phyloP scores from a whole-genome alignment of 179 eudicot species.

The Pouteria campechiana region DNA sequence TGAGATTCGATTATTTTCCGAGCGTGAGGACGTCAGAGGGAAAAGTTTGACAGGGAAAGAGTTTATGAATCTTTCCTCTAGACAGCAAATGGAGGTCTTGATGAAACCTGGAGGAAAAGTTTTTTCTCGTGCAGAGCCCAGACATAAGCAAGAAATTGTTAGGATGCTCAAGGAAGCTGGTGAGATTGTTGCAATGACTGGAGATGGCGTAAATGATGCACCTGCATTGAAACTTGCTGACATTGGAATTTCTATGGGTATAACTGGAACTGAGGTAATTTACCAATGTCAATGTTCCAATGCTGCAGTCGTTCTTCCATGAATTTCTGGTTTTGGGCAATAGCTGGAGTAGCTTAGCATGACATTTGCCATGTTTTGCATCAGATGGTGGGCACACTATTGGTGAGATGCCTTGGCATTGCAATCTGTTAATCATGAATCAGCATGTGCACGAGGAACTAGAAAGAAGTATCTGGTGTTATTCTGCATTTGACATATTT shows the following conservation, averaged over 20 bases:
- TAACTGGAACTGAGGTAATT: conserved; percentile 88
- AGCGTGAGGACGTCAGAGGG: conserved; percentile 36
- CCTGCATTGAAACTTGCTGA: conserved; percentile 89
- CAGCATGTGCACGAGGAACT: too few relatives aligned
- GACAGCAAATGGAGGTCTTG: conserved; percentile 40
- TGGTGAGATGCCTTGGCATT: too few relatives aligned
- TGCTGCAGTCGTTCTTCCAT: background rate
- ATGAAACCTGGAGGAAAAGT: conserved; percentile 60
- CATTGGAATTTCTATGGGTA: conserved; percentile 94
- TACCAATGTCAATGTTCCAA: too few relatives aligned
- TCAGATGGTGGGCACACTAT: too few relatives aligned
- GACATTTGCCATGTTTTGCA: too few relatives aligned
- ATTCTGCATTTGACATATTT: too few relatives aligned
- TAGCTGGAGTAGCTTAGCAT: too few relatives aligned
- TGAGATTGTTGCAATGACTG: conserved; percentile 92
- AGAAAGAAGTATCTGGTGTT: too few relatives aligned
- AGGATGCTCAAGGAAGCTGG: conserved; percentile 73
- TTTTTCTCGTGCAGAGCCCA: conserved; percentile 89
- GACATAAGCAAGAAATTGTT: conserved; percentile 87
- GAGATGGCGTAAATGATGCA: conserved; percentile 96
- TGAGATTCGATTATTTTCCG: conserved; percentile 50
- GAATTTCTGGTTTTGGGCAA: background rate
- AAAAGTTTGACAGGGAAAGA: conserved; percentile 79
- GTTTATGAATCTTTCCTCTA: conserved; percentile 49
- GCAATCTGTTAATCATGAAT: too few relatives aligned